Evolutionary conservation across 768 basidiomycete species (phyloP).

Genomic region (Neoboletus magnificus): DNA sequence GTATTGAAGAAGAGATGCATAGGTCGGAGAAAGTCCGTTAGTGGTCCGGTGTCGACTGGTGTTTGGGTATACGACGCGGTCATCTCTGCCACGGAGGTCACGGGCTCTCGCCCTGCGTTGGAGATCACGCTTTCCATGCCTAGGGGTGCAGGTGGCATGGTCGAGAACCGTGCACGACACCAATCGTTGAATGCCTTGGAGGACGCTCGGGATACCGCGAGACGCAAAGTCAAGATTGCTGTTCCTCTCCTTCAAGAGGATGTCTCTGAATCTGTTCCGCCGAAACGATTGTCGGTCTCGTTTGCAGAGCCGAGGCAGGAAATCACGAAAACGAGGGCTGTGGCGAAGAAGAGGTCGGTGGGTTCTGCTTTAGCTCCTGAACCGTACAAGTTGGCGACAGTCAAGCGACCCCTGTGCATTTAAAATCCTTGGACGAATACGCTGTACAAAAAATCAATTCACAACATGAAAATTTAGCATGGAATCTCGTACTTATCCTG

Average conservation of each 20-base stretch:
- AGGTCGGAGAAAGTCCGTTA: conserved; percentile 46
- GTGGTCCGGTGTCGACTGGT: conserved; percentile 29
- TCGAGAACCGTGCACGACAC: conserved; percentile 19
- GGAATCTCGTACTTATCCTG: neutral
- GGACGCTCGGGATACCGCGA: conserved; percentile 6
- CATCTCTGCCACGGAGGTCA: conserved; percentile 41
- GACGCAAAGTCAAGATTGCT: conserved; percentile 18
- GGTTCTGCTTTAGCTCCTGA: conserved; percentile 4
- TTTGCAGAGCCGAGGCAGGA: neutral
- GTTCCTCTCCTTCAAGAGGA: conserved; percentile 13
- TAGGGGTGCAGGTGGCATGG: neutral
- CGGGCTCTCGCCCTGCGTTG: conserved; percentile 14
- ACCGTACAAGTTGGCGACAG: conserved; percentile 4
- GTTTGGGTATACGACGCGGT: conserved; percentile 53
- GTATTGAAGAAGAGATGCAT: conserved; percentile 57
- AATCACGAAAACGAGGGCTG: neutral
- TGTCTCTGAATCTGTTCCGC: neutral
- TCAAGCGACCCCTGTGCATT: conserved; percentile 19
- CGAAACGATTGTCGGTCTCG: neutral
- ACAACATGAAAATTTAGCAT: neutral
- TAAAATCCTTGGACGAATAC: conserved; percentile 1
- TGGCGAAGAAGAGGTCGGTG: conserved; percentile 6
- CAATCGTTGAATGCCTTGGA: conserved; percentile 24
- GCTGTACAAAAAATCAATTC: neutral
- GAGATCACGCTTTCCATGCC: conserved; percentile 20